Percentiles rank a stretch among this genome's conserved stretches.
phyloP scores from a whole-genome alignment of 192 early-diverging fungal genomes.

The Coemansia sp. region DNA sequence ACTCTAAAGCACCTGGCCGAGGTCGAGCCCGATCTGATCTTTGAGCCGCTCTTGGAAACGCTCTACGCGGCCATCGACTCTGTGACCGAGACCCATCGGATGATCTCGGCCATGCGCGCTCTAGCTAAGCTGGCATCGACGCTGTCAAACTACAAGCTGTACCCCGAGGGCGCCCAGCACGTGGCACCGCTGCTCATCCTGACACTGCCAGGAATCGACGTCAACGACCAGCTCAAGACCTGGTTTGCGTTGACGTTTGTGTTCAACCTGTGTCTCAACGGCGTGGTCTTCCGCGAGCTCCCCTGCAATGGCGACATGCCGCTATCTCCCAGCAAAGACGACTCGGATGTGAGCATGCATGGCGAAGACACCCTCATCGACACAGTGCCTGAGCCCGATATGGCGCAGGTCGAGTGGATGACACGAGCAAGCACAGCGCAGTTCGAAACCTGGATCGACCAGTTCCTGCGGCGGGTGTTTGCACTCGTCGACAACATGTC shows the following conservation, averaged over 20 bases:
- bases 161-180: slow-evolving; percentile 82
- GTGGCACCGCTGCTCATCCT: slow-evolving; percentile 72
- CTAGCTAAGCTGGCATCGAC: slow-evolving; percentile 68
- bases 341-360: slow-evolving; percentile 42
- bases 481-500: slow-evolving; percentile 59
- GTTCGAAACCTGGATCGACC: slow-evolving; percentile 85
- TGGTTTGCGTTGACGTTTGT: slow-evolving; percentile 46
- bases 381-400: slow-evolving; percentile 45
- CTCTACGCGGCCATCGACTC: slow-evolving; percentile 83
- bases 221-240: slow-evolving; percentile 89
- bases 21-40: slow-evolving; percentile 71
- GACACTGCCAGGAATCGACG: slow-evolving; percentile 84
- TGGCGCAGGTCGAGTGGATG: slow-evolving; percentile 65
- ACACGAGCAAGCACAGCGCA: slow-evolving; percentile 68
- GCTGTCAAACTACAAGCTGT: slow-evolving; percentile 69
- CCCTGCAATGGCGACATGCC: slow-evolving; percentile 35
- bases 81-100: slow-evolving; percentile 79
- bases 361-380: slow-evolving; percentile 47
- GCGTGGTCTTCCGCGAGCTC: slow-evolving; percentile 46
- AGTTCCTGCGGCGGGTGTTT: slow-evolving; percentile 77
- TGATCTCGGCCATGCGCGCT: slow-evolving; percentile 72
- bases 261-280: slow-evolving; percentile 37
- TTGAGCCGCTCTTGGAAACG: slow-evolving; percentile 77
- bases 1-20: slow-evolving; percentile 51
- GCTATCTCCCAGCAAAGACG: slow-evolving; percentile 6